phyloP scores from a whole-genome alignment of 2,329 filamentous ascomycete species.

The Pyrenophora graminea region DNA sequence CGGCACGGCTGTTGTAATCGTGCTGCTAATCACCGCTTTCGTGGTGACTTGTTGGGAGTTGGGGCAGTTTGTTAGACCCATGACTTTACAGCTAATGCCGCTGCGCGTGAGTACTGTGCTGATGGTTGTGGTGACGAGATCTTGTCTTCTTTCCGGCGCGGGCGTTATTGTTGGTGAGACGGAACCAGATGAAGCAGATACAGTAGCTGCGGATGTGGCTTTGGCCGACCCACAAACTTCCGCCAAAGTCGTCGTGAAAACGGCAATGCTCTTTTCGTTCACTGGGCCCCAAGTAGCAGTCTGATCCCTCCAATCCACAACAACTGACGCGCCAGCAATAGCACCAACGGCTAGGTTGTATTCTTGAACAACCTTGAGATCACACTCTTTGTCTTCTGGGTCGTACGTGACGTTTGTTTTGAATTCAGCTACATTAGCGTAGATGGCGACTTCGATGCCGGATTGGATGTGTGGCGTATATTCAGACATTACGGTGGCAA shows the following conservation, averaged over 20 bases:
- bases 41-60: slow-evolving; percentile 54
- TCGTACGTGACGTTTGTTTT: slow-evolving; percentile 55
- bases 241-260: slow-evolving; percentile 59
- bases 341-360: slow-evolving; percentile 60
- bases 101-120: slow-evolving; percentile 50
- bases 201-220: not conserved
- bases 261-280: slow-evolving; percentile 52
- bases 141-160: slow-evolving; percentile 20
- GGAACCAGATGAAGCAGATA: too few species aligned
- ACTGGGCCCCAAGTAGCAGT: slow-evolving; percentile 57
- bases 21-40: slow-evolving; percentile 46
- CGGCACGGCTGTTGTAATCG: slow-evolving; percentile 45
- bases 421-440: slow-evolving; percentile 60
- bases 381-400: slow-evolving; percentile 48
- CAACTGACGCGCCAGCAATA: slow-evolving; percentile 58
- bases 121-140: slow-evolving; percentile 49
- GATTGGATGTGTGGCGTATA: slow-evolving; percentile 37
- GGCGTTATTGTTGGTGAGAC: not conserved
- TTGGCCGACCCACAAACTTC: slow-evolving; percentile 48
- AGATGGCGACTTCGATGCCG: slow-evolving; percentile 57
- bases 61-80: slow-evolving; percentile 56
- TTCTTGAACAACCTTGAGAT: slow-evolving; percentile 53
- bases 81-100: slow-evolving; percentile 52
- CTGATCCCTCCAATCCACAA: slow-evolving; percentile 31
- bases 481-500: not conserved